Percentiles rank a stretch among this genome's conserved stretches.
phyloP scores from a whole-genome alignment of 2,329 filamentous ascomycete genomes.

The Seiridium unicorne region DNA sequence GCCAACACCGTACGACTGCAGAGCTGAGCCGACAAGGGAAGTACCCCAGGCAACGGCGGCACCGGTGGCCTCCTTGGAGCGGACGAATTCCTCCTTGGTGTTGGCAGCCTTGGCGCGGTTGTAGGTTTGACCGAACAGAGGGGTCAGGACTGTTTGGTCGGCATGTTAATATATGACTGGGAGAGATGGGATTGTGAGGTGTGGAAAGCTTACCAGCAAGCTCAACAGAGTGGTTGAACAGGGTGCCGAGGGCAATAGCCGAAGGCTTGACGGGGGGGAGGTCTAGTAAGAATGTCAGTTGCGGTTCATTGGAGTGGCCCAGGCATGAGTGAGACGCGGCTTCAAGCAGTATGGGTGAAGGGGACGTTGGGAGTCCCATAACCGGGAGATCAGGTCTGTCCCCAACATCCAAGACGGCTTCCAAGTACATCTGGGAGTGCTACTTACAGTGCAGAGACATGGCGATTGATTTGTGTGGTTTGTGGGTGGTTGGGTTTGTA shows the following conservation, averaged over 20 bases:
- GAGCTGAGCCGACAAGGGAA: conserved; percentile 80
- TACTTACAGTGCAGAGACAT: conserved; percentile 62
- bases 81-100: conserved; percentile 94
- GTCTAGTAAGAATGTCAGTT: conserved; percentile 33
- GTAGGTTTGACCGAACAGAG: conserved; percentile 93
- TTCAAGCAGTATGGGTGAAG: too few species aligned
- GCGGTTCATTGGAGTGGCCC: neutral
- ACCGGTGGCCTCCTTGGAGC: conserved; percentile 86
- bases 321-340: neutral
- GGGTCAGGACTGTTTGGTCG: conserved; percentile 61
- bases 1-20: conserved; percentile 87
- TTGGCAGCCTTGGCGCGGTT: conserved; percentile 87
- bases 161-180: neutral
- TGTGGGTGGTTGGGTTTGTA: conserved; percentile 3
- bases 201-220: conserved; percentile 53
- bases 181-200: neutral
- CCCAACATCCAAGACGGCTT: neutral
- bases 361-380: too few species aligned
- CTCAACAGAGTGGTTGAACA: conserved; percentile 93
- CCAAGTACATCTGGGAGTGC: neutral
- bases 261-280: conserved; percentile 88
- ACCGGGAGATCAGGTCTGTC: neutral
- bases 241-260: conserved; percentile 90
- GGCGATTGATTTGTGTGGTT: conserved; percentile 25
- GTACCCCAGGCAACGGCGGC: conserved; percentile 89